A percentile compares a stretch with the other conserved stretches of the same genome.
These are phyloP conservation scores for Vickermania ingenoplastis DNA, from an alignment of 208 protist genomes.

Conservation along the genomic window DNA sequence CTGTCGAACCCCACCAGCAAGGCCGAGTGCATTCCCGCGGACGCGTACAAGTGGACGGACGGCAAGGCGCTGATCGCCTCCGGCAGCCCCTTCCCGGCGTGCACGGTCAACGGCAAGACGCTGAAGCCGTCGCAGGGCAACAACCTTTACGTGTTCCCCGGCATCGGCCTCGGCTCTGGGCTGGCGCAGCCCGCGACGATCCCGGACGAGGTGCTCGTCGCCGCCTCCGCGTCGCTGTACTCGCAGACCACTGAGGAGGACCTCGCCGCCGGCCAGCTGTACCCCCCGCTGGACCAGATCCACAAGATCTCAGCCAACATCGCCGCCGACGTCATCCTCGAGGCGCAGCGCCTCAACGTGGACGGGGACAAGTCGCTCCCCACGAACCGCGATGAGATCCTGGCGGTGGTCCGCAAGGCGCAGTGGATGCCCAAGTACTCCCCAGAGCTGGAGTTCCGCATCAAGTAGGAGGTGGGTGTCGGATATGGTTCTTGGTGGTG, in stretches of 20 bases:
- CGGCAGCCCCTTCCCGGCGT: constrained; percentile 92
- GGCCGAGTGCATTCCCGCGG: constrained; percentile 84
- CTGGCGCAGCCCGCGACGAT: constrained; percentile 65
- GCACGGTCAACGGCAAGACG: constrained; percentile 75
- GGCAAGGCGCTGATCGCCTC: constrained; percentile 92
- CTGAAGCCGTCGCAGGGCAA: constrained; percentile 92
- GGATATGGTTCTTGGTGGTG: neutral
- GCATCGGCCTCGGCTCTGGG: constrained; percentile 87
- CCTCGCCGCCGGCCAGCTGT: constrained; percentile 39
- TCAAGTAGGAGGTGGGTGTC: constrained; percentile 7
- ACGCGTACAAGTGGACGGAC: constrained; percentile 91
- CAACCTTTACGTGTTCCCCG: constrained; percentile 96
- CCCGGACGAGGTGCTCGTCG: constrained; percentile 82
- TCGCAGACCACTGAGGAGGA: constrained; percentile 32
- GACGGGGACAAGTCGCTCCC: constrained; percentile 40
- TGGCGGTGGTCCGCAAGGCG: constrained; percentile 24
- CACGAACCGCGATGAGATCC: constrained; percentile 26
- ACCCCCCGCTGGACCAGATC: constrained; percentile 64
- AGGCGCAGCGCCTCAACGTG: constrained; percentile 54
- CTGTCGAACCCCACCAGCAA: constrained; percentile 93
- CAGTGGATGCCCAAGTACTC: constrained; percentile 75
- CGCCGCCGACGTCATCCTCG: constrained; percentile 52
- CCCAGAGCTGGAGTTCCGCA: constrained; percentile 18
- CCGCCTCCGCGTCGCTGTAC: constrained; percentile 73
- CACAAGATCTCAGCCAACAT: constrained; percentile 72